A percentile compares a stretch with the other conserved stretches of the same genome.
phyloP scores from a whole-genome alignment of 1,139 yeast genomes.

The Casaregolazyma suthepensis region DNA sequence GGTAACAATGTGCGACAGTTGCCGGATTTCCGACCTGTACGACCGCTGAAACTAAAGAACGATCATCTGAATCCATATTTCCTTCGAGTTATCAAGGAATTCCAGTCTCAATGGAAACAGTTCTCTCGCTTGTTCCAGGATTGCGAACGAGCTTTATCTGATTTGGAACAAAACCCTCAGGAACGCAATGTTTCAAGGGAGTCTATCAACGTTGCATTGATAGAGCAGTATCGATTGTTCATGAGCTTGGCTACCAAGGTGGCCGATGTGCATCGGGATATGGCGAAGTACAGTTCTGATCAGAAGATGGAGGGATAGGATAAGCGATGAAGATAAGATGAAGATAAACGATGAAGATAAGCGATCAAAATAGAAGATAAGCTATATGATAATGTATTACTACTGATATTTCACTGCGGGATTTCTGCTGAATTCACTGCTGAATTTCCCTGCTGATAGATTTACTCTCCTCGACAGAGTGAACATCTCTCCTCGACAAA shows the following conservation, averaged over 20 bases:
- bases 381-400: background rate
- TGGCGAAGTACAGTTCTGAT: slow-evolving; percentile 27
- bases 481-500: too few relatives aligned
- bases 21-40: slow-evolving; percentile 22
- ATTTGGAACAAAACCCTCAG: slow-evolving; percentile 55
- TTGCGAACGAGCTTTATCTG: slow-evolving; percentile 70
- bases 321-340: too few relatives aligned
- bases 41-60: slow-evolving; percentile 34
- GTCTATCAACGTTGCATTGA: slow-evolving; percentile 57
- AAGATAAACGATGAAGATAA: too few relatives aligned
- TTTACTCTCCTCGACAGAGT: too few relatives aligned
- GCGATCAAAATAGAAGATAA: too few relatives aligned
- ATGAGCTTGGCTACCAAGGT: slow-evolving; percentile 88
- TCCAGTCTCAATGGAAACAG: slow-evolving; percentile 55
- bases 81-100: slow-evolving; percentile 45
- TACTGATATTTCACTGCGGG: background rate
- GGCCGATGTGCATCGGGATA: slow-evolving; percentile 82
- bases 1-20: slow-evolving; percentile 12
- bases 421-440: background rate
- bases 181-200: slow-evolving; percentile 34
- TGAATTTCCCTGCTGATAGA: background rate
- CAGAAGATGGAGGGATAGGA: background rate
- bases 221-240: slow-evolving; percentile 76
- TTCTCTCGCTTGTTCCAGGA: slow-evolving; percentile 60
- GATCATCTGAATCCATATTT: slow-evolving; percentile 51